Conservation (phyloP, 1,284 basidiomycete species). For the Ganoderma sinense region DNA sequence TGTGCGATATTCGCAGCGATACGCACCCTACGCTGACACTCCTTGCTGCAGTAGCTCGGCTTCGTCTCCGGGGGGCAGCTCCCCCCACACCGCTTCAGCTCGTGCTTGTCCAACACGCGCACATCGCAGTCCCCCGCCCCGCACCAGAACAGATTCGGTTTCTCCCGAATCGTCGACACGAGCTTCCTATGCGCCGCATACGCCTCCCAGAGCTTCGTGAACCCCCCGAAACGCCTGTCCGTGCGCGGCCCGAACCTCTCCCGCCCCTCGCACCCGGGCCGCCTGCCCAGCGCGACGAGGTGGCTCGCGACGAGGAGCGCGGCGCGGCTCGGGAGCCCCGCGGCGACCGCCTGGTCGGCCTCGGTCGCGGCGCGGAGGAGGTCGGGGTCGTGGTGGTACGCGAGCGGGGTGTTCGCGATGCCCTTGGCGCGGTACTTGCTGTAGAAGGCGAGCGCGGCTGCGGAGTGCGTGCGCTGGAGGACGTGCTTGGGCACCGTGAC, state of each 20-base stretch:
- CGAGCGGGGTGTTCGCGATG: background rate
- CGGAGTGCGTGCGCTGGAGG: background rate
- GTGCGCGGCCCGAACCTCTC: background rate
- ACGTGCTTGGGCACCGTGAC: background rate
- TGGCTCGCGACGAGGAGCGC: background rate
- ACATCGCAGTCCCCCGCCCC: constrained; percentile 11
- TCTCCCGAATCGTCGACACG: background rate
- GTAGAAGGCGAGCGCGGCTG: background rate
- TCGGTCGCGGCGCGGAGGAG: background rate
- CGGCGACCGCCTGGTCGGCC: background rate
- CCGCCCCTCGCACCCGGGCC: background rate
- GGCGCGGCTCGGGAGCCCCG: background rate
- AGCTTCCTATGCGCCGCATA: background rate
- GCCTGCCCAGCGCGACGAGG: background rate
- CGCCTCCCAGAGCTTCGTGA: background rate
- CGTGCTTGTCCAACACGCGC: background rate
- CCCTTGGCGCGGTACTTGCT: background rate
- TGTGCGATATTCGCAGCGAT: background rate
- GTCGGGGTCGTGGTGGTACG: background rate
- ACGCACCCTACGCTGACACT: constrained; percentile 16
- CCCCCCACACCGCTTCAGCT: constrained; percentile 9
- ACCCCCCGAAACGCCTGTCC: background rate
- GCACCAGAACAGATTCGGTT: constrained; percentile 4
- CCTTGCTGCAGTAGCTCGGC: constrained; percentile 18
- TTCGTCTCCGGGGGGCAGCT: constrained; percentile 16